These are phyloP conservation scores for Jacaranda mimosifolia DNA, from an alignment of 257 asterid species.

Conservation along the genomic window DNA sequence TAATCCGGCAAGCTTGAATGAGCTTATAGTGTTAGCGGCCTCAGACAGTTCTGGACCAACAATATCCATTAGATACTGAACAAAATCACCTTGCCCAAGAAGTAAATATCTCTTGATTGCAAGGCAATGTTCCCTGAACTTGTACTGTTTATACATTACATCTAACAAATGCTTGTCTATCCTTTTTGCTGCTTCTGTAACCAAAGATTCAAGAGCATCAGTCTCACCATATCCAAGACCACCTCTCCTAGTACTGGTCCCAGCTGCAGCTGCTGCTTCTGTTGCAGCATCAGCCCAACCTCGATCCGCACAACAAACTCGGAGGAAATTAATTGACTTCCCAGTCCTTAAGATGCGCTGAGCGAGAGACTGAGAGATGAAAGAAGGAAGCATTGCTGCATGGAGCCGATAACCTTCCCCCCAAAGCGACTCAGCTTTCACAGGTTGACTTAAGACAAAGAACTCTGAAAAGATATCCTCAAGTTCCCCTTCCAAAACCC, in stretches of 20 bases:
- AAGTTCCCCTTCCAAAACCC: conserved; percentile 99
- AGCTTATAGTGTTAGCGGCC: conserved; percentile 95
- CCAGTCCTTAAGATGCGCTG: conserved; percentile 95
- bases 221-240: conserved; percentile 96
- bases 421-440: conserved; percentile 98
- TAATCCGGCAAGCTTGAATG: conserved; percentile 93
- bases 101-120: conserved; percentile 95
- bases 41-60: conserved; percentile 95
- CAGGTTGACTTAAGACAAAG: conserved; percentile 90
- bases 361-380: conserved; percentile 91
- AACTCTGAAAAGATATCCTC: conserved; percentile 93
- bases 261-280: conserved; percentile 94
- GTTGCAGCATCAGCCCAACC: conserved; percentile 97
- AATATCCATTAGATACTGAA: conserved; percentile 95
- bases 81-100: conserved; percentile 99
- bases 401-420: conserved; percentile 95
- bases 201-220: conserved; percentile 93
- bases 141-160: conserved; percentile 80
- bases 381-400: conserved; percentile 90
- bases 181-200: conserved; percentile 91
- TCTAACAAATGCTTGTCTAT: conserved; percentile 90
- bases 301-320: conserved; percentile 97
- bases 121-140: conserved; percentile 96
- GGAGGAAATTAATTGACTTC: conserved; percentile 92
- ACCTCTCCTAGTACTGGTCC: conserved; percentile 91